Evolutionary conservation across 768 basidiomycete genomes (phyloP).

Genomic region (Naganishia onofrii): DNA sequence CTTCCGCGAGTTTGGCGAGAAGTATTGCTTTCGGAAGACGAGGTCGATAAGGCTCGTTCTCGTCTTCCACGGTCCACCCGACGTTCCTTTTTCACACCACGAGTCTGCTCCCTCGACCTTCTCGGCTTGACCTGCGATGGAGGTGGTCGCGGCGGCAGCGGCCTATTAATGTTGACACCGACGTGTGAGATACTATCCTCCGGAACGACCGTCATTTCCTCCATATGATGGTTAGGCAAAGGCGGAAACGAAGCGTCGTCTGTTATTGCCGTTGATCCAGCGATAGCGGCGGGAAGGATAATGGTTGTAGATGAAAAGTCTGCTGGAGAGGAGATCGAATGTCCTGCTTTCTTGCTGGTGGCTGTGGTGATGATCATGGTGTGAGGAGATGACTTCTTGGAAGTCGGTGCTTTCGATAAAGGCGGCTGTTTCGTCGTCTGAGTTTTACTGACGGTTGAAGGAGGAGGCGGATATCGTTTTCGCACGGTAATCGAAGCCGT

Average conservation of each 20-base stretch:
- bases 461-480: constrained; percentile 7
- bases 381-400: too few species aligned
- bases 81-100: too few species aligned
- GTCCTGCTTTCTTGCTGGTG: too few species aligned
- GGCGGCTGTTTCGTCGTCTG: not conserved
- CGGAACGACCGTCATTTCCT: constrained; percentile 2
- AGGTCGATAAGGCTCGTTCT: too few species aligned
- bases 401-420: not conserved
- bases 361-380: too few species aligned
- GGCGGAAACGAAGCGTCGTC: constrained; percentile 10
- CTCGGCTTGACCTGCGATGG: not conserved
- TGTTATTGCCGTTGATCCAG: not conserved
- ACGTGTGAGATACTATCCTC: constrained; percentile 17
- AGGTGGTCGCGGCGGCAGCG: not conserved
- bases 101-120: not conserved
- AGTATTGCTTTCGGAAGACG: too few species aligned
- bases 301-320: not conserved
- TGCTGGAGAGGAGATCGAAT: too few species aligned
- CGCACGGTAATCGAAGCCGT: not conserved
- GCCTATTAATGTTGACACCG: not conserved
- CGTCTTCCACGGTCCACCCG: too few species aligned
- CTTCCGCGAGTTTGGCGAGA: too few species aligned
- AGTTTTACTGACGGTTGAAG: not conserved
- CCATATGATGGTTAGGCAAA: not conserved
- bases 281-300: not conserved